A percentile compares a stretch with the other conserved stretches of the same genome.
These are phyloP conservation scores for Juncus inflexus DNA, from an alignment of 176 grass and related monocot genomes.

Conservation along the genomic window DNA sequence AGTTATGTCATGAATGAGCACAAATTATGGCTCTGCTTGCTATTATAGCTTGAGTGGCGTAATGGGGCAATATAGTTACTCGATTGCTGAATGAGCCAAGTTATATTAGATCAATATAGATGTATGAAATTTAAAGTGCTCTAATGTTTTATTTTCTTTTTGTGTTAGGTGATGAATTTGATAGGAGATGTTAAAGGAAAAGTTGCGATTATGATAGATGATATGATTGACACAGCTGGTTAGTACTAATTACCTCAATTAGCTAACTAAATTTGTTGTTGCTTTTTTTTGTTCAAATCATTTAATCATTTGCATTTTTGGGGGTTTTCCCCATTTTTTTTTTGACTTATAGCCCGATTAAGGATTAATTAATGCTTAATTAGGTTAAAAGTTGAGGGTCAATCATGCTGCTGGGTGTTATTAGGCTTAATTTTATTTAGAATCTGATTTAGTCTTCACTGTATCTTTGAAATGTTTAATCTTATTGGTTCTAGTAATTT, in stretches of 20 bases:
- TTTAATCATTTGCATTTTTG: too few relatives aligned
- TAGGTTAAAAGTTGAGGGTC: neutral
- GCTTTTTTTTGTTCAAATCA: neutral
- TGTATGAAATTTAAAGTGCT: neutral
- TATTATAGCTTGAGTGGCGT: too few relatives aligned
- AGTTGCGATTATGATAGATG: conserved; percentile 67
- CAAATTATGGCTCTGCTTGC: neutral
- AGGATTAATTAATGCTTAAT: neutral
- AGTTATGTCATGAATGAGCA: conserved; percentile 1
- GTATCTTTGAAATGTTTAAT: too few relatives aligned
- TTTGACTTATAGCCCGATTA: neutral
- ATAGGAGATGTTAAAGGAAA: conserved; percentile 66
- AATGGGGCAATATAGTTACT: too few relatives aligned
- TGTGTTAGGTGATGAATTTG: conserved; percentile 51
- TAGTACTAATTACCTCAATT: conserved; percentile 7
- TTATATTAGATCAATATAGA: too few relatives aligned
- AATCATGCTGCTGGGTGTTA: neutral
- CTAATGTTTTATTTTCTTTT: neutral
- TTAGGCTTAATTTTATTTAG: neutral
- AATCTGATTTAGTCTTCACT: too few relatives aligned
- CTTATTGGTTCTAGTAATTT: too few relatives aligned
- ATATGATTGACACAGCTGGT: conserved; percentile 74
- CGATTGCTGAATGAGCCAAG: too few relatives aligned
- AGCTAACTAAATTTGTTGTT: too few relatives aligned
- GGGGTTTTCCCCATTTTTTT: too few relatives aligned